Evolutionary conservation across 306 rosid species (phyloP).

Genomic region (Hippophae rhamnoides): DNA sequence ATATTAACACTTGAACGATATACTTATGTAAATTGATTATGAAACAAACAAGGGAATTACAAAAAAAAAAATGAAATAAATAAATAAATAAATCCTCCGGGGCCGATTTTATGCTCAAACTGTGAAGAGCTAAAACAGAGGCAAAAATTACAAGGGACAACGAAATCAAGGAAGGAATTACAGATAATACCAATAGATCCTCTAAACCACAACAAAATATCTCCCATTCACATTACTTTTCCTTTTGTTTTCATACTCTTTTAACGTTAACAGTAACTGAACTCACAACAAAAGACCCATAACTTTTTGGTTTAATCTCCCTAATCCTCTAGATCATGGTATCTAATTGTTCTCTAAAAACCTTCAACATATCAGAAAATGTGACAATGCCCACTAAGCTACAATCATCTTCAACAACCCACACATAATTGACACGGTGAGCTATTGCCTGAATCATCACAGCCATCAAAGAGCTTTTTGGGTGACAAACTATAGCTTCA

Average conservation of each 20-base stretch:
- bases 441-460: constrained; percentile 97
- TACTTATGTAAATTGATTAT: no score
- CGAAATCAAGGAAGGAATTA: no score
- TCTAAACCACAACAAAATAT: background rate
- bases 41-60: no score
- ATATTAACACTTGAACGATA: no score
- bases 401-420: constrained; percentile 91
- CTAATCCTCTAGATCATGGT: constrained; percentile 3
- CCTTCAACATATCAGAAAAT: constrained; percentile 61
- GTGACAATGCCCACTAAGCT: constrained; percentile 83
- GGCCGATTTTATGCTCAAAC: background rate
- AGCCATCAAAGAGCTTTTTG: constrained; percentile 78
- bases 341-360: constrained; percentile 64
- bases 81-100: background rate
- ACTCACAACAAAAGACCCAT: background rate
- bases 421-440: constrained; percentile 79
- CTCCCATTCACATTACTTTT: no score
- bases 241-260: no score
- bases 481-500: constrained; percentile 88
- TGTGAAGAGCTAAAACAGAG: background rate
- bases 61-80: no score
- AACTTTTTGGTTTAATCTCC: background rate
- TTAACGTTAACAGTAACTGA: no score
- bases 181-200: background rate
- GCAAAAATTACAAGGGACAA: background rate